Conservation (phyloP, 768 basidiomycete genomes). For the Hygrocybe coccinea region DNA sequence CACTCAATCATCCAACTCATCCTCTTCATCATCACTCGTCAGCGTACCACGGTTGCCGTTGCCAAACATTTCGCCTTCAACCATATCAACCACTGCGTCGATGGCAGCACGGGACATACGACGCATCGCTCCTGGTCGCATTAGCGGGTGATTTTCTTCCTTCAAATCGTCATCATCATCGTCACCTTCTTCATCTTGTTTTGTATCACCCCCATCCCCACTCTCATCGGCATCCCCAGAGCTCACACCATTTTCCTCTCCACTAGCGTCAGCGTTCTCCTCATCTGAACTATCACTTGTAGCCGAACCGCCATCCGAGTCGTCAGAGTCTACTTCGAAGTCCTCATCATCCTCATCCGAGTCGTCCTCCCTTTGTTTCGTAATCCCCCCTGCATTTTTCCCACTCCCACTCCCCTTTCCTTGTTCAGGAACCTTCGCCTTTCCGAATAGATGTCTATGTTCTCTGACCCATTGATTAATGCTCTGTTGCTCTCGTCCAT, state of each 20-base stretch:
- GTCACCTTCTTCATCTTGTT: constrained; percentile 28
- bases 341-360: constrained; percentile 46
- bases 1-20: constrained; percentile 10
- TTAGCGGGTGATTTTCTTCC: constrained; percentile 54
- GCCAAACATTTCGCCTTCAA: constrained; percentile 48
- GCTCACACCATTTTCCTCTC: constrained; percentile 19
- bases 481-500: constrained; percentile 60
- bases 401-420: constrained; percentile 10
- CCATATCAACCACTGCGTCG: constrained; percentile 60
- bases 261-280: constrained; percentile 20
- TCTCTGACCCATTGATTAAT: constrained; percentile 63
- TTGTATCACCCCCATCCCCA: constrained; percentile 29
- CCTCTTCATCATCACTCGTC: constrained; percentile 3
- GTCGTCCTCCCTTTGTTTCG: constrained; percentile 35
- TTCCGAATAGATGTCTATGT: constrained; percentile 55
- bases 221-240: constrained; percentile 1
- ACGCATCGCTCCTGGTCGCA: constrained; percentile 64
- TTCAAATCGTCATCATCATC: constrained; percentile 43
- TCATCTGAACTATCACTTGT: constrained; percentile 24
- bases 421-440: constrained; percentile 13
- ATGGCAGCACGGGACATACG: constrained; percentile 62
- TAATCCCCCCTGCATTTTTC: constrained; percentile 19
- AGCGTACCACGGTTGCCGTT: no score
- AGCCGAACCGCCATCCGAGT: constrained; percentile 32
- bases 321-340: constrained; percentile 37